Conservation (phyloP, 306 rosid species). For the Prunus davidiana region DNA sequence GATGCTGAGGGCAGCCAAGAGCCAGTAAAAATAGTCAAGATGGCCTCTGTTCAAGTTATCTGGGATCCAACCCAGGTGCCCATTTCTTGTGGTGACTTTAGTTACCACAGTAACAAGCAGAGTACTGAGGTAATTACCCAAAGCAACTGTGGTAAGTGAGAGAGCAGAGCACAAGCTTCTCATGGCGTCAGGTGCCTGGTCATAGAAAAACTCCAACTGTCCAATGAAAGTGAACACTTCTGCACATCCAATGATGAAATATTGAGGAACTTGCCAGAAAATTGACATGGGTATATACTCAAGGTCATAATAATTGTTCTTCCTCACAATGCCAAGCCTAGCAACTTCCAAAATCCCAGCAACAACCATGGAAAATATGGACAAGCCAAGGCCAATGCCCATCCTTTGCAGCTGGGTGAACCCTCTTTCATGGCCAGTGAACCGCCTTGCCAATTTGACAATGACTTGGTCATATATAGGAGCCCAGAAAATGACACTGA, state of each 20-base stretch:
- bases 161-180: slow-evolving; percentile 83
- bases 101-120: slow-evolving; percentile 66
- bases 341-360: slow-evolving; percentile 70
- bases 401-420: slow-evolving; percentile 78
- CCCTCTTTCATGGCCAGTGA: slow-evolving; percentile 67
- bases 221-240: slow-evolving; percentile 71
- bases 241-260: slow-evolving; percentile 80
- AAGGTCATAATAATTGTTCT: slow-evolving; percentile 53
- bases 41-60: slow-evolving; percentile 75
- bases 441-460: slow-evolving; percentile 53
- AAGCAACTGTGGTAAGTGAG: slow-evolving; percentile 58
- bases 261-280: slow-evolving; percentile 87
- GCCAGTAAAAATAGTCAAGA: slow-evolving; percentile 80
- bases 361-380: slow-evolving; percentile 54
- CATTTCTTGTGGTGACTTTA: slow-evolving; percentile 48
- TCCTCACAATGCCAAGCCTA: slow-evolving; percentile 44
- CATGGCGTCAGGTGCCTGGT: slow-evolving; percentile 85
- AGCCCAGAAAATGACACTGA: slow-evolving; percentile 82
- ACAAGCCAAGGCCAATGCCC: slow-evolving; percentile 73
- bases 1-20: slow-evolving; percentile 57
- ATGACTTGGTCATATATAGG: slow-evolving; percentile 56
- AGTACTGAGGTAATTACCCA: slow-evolving; percentile 75
- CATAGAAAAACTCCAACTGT: slow-evolving; percentile 64
- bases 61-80: slow-evolving; percentile 82
- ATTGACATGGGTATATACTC: slow-evolving; percentile 66